Conservation (phyloP, 1,284 basidiomycete genomes). For the Thecaphora thlaspeos region DNA sequence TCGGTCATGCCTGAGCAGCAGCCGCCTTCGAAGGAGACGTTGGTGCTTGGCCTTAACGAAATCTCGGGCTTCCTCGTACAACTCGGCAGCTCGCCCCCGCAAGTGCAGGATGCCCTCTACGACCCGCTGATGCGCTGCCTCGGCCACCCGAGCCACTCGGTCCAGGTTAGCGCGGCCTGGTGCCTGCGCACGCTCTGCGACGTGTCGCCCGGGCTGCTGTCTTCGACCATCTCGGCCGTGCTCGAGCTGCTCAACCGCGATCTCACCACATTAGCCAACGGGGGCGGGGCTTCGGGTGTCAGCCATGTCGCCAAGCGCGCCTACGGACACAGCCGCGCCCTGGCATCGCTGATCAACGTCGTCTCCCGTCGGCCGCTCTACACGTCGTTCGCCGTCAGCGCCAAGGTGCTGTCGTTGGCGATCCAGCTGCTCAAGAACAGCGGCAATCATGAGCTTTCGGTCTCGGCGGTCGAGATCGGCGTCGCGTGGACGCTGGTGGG, state of each 20-base stretch:
- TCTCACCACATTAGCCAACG: conserved; percentile 61
- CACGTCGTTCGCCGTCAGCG: conserved; percentile 87
- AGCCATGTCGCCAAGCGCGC: conserved; percentile 75
- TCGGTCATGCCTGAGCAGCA: conserved; percentile 82
- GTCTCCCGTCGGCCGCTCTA: conserved; percentile 86
- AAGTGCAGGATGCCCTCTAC: conserved; percentile 81
- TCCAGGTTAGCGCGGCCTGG: conserved; percentile 82
- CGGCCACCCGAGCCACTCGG: conserved; percentile 80
- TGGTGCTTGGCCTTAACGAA: conserved; percentile 78
- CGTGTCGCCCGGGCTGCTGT: conserved; percentile 79
- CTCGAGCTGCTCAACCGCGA: conserved; percentile 81
- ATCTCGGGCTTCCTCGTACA: conserved; percentile 81
- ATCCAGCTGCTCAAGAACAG: conserved; percentile 85
- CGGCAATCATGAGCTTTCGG: conserved; percentile 80
- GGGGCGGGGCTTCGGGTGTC: conserved; percentile 54
- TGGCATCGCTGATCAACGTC: conserved; percentile 80
- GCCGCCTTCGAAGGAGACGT: conserved; percentile 70
- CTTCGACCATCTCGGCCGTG: conserved; percentile 72
- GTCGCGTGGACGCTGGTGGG: conserved; percentile 92
- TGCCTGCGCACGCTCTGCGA: conserved; percentile 85
- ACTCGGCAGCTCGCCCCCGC: conserved; percentile 84
- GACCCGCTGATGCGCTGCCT: conserved; percentile 83
- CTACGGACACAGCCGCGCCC: conserved; percentile 82
- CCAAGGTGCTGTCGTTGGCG: conserved; percentile 86
- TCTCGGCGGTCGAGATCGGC: conserved; percentile 83